Base-by-base conservation (phyloP, 2,329 filamentous ascomycete species). In the Alternaria angustiovoidea region DNA sequence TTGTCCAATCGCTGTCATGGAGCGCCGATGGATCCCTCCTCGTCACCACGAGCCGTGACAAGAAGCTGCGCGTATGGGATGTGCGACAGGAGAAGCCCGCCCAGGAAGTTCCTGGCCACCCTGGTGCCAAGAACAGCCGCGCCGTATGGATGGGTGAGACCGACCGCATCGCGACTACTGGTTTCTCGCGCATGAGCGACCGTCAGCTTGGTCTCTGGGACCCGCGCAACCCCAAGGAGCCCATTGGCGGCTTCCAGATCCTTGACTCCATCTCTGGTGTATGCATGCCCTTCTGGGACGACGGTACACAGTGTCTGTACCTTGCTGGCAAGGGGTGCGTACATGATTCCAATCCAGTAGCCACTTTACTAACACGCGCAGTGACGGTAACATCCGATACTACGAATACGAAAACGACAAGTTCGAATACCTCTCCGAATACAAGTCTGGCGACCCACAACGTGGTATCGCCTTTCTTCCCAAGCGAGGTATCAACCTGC, bases 231-330 rank as follows among this genome's bases (percentile, higher is more conserved):
- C 87, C 89, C 18, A 81, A 79, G 36, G 90, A 96, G 72, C 95
- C 95, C 49, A 90, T 98, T 72, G 93, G 92, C 51, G 94, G 93
- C 16, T 97, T 97, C 82, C 89, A 88, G 72, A 91, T 91, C 69
- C 86, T 99, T 49, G 95, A 99, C 81, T 96, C 93, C 47, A 97
- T 97, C 74, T 97, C 94, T 46, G 95, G 95, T 78, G 94, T 99
- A 61, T 96, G 93, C 86, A 97, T 99, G 92, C 95, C 95, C 32
- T 98, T 99, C 87, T 99, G 95, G 95, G 95, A 99, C 78, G 94
- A 98, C 62, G 93, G 94, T 62, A 97, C 92, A 53, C 93, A 95
- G 82, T 96, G 93, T 78, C 84, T 99, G 75, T 99, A 97, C 81
- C 87, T 99, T 76, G 95, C 95, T 73, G 95, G 95, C 77, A 98